phyloP scores from a whole-genome alignment of 2,329 filamentous ascomycete genomes.

The Botrytis aclada region DNA sequence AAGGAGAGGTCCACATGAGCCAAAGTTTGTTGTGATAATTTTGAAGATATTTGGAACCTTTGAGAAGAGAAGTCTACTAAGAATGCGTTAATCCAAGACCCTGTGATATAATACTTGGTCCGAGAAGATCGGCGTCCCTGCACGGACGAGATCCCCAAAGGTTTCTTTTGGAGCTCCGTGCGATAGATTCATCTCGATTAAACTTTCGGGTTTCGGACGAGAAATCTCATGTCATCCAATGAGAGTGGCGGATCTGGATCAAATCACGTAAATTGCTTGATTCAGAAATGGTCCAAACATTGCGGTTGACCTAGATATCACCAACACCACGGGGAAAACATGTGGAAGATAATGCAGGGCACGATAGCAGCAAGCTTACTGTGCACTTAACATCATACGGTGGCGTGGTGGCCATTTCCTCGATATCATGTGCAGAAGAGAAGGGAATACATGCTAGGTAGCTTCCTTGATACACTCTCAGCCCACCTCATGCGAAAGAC shows the following conservation, averaged over 20 bases:
- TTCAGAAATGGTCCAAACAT: not conserved
- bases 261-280: not conserved
- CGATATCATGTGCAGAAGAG: not conserved
- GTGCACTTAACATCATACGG: not conserved
- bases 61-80: not conserved
- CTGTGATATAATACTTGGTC: not conserved
- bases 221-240: not conserved
- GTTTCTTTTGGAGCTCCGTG: not conserved
- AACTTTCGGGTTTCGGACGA: not conserved
- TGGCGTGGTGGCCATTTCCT: not conserved
- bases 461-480: not conserved
- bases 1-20: not conserved
- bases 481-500: not conserved
- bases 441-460: not conserved
- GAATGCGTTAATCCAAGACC: not conserved
- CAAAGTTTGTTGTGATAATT: not conserved
- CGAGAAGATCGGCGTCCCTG: not conserved
- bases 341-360: not conserved
- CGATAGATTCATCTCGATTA: not conserved
- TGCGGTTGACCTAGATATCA: not conserved
- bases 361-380: not conserved
- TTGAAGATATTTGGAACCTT: not conserved
- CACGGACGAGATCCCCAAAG: constrained; percentile 3
- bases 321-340: not conserved
- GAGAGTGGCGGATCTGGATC: not conserved